Base-by-base conservation (phyloP, 257 asterid genomes). In the Voacanga thouarsii region DNA sequence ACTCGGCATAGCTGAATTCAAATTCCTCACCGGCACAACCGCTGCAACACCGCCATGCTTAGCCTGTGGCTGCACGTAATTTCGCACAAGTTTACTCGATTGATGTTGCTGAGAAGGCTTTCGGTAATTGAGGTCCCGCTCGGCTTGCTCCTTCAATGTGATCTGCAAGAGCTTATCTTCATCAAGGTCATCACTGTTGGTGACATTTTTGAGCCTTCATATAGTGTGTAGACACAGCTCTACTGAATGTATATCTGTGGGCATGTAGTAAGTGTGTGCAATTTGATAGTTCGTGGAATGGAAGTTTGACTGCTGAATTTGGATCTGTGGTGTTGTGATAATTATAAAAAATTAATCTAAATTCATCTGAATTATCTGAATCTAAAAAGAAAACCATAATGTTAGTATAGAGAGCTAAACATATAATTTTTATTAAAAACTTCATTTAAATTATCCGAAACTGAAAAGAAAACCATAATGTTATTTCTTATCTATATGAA, bases 101-200 rank as follows among this genome's bases (percentile, higher is more conserved):
- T 79, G 86, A 33, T 47, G 90, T 77, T 72, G 87, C 83, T 75
- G 89, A 78, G 74, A 39, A 24, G 94, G 94, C 71, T 84, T 89
- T 64, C 77, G 89, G 83, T 85, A 93, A 84, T 83, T 92, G 84
- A 86, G 87, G 80, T 91, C 89, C 76, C 98, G 96, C 66, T 88
- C 86, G 28, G 94, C 60, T 75, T 95, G 99, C 88, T 95, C 98
- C 60, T 87, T 88, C 84, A 93, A 88, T 75, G 99, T 98, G 91
- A 90, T 90, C 91, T 93, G 99, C 82, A 95, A 78, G 69, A 95
- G 94, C 91, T 92, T 97, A 43, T 95, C 99, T 82, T 95, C 99
- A 76, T 94, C 97, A 67, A 90, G 78, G 79, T 84, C 96, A 77
- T 92, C 96, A 76, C 91, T 86, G 79, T 86, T 97, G 87, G 88